Percentiles rank a stretch among this genome's conserved stretches.
phyloP scores from a whole-genome alignment of 345 rosid genomes.

The Populus pruinosa region DNA sequence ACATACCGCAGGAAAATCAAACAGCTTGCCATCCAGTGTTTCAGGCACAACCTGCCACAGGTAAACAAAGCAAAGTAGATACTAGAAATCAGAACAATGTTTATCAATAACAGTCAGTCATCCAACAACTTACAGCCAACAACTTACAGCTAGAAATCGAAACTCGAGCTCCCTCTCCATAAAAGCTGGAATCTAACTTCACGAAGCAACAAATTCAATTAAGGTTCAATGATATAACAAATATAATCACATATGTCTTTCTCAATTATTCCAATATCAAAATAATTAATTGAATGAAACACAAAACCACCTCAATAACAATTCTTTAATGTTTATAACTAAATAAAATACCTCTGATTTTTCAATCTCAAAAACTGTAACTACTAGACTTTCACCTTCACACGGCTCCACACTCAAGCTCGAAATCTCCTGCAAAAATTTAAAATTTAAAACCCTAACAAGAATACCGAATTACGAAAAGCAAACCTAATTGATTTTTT shows the following conservation, averaged over 20 bases:
- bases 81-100: neutral
- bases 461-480: too few relatives aligned
- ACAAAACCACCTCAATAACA: neutral
- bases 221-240: neutral
- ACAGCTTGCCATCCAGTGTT: constrained; percentile 67
- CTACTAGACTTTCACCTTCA: constrained; percentile 64
- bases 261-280: neutral
- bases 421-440: constrained; percentile 66
- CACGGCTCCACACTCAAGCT: constrained; percentile 83
- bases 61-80: neutral
- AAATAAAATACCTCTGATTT: constrained; percentile 61
- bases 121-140: constrained; percentile 60
- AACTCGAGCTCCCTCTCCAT: constrained; percentile 80
- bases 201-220: constrained; percentile 8
- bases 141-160: constrained; percentile 81
- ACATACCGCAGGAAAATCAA: constrained; percentile 58
- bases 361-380: constrained; percentile 78
- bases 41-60: constrained; percentile 57
- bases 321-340: neutral
- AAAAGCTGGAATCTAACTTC: constrained; percentile 75
- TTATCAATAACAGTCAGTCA: neutral
- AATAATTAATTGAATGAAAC: too few relatives aligned
- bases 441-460: neutral
- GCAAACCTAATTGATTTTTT: too few relatives aligned
- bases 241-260: neutral